Evolutionary conservation across 345 rosid genomes (phyloP), one percentile per base, ranked within the genome.

Genomic region (Eucalyptus guilfoylei): DNA sequence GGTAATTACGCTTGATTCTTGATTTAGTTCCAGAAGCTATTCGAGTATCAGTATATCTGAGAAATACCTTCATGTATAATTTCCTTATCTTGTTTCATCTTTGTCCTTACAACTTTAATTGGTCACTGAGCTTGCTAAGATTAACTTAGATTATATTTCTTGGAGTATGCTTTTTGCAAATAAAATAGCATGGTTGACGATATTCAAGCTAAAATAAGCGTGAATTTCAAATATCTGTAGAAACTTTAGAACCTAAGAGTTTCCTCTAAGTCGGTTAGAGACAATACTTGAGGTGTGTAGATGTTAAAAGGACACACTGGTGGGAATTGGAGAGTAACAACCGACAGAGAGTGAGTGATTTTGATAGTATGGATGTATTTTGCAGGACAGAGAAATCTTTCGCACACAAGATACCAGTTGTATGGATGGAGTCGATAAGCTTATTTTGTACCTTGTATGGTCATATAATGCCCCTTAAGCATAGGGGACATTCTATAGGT

Each of bases 1-100:
- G 97, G 99, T 97, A 93, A 92, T 87, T 89, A 55, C 40, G 8
- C 87, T 54, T 26, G 32, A n/a, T 62, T 55, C 80, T 86, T 76
- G 83, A 37, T 37, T 76, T 37, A 37, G 45, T 76, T 76, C 83
- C 26, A 37, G 83, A 37, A 37, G 47, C 83, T 37, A 37, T 76
- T 76, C 2, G 8, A 37, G 15, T 28, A 76, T 76, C 28, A 21
- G 47, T 76, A 28, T 76, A 21, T 76, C 28, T 76, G 83, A 76
- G 47, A 76, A 76, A 76, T 76, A 37, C 45, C 45, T 72, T 37
- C 47, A 76, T 21, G 47, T 40, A 37, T 37, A 37, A 76, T 76
- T 37, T 76, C 47, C 47, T 37, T 37, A 37, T 76, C 28, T 76
- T 37, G 83, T 76, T 76, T 44, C 45, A 11, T 40, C 83, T 76